A percentile compares a stretch with the other conserved stretches of the same genome.
phyloP scores from a whole-genome alignment of 305 asterid genomes.

The Solanum aculeatissimum region DNA sequence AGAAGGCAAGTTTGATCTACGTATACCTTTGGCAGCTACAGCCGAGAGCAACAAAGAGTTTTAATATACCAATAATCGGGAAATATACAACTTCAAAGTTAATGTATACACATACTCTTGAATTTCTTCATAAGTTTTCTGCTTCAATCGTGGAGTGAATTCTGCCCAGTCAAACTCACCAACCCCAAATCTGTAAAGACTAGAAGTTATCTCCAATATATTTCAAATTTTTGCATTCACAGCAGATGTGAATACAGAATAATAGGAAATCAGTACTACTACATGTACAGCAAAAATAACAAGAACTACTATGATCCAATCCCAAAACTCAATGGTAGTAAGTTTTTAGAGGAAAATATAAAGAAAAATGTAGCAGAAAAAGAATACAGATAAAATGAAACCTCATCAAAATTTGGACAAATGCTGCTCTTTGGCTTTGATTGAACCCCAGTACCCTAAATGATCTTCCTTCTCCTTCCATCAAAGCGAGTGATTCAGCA shows the following conservation, averaged over 20 bases:
- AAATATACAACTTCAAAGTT: background rate
- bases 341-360: background rate
- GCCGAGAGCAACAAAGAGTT: background rate
- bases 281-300: background rate
- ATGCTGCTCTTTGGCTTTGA: constrained; percentile 78
- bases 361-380: background rate
- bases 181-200: constrained; percentile 57
- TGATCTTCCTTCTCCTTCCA: constrained; percentile 97
- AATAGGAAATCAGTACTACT: background rate
- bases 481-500: constrained; percentile 70
- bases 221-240: background rate
- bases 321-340: background rate
- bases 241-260: background rate
- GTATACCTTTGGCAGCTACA: background rate
- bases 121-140: constrained; percentile 71
- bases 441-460: constrained; percentile 85
- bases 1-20: background rate
- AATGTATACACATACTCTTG: constrained; percentile 48
- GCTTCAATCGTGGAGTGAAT: constrained; percentile 82
- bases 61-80: background rate
- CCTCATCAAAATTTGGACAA: constrained; percentile 96
- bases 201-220: background rate
- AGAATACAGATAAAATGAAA: constrained; percentile 3
- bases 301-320: background rate
- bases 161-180: constrained; percentile 90